Base-by-base conservation (phyloP, 768 basidiomycete genomes). In the Mycena rosella region DNA sequence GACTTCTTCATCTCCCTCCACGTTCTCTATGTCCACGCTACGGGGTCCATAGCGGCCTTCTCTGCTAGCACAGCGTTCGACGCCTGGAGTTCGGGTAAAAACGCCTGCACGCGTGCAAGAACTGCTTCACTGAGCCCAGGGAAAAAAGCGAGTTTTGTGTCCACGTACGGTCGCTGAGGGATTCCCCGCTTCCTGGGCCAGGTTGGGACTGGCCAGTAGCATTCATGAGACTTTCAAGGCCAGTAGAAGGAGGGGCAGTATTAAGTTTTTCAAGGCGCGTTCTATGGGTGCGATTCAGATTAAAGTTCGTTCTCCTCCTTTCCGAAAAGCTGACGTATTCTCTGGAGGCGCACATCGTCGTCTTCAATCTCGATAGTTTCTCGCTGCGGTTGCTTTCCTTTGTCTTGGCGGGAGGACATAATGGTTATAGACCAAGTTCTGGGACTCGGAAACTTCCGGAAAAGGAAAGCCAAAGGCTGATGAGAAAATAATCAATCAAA, bases 11-110 rank as follows among this genome's bases (percentile, higher is more conserved):
- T 78, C 77, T 11, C 69, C 77, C 1, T 74, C 75, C 22, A 86
- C 56, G 52, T 84, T 80, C 71, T 87, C 86, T 5, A 87, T 86
- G 73, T 87, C 83, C 29, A 87, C 74, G 67, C 81, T 83, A 14
- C 72, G 71, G 10, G 85, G 53, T 82, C 80, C 29, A 72, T 69
- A 9, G 73, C 67, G 3, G 76, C 78, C 17, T 73, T 73, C 20
- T 67, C 72, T 3, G 75, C 60, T 26, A 87, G 79, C 1, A 78
- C 77, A 2, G 79, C 81, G 59, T 87, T 87, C 11, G 86, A 83
- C 36, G 83, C 82, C 14, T 82, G 79, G 29, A 87, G 79, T 58
- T 82, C 71, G 2, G 86, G 85, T 13, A 87, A 77, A 67, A 87
- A 88, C 6, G 81, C 80, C 70, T 82, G 80, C 18, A 87, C 76